These are phyloP conservation scores for Colletotrichum eremochloae DNA, from an alignment of 2,329 filamentous ascomycete species.

Conservation along the genomic window DNA sequence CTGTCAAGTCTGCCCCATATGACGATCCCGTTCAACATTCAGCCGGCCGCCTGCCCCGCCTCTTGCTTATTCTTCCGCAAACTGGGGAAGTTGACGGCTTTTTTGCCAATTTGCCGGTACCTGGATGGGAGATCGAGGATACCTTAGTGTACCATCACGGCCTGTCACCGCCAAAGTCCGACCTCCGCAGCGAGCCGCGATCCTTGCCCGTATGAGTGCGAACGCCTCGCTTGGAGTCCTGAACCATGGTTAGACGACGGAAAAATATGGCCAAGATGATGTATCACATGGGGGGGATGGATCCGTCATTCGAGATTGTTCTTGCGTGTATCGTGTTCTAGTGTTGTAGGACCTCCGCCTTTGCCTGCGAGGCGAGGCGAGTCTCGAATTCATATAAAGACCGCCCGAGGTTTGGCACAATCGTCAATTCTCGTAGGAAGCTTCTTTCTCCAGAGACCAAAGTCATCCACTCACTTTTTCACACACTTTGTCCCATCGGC, in stretches of 20 bases:
- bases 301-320: not conserved
- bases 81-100: not conserved
- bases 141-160: constrained; percentile 1
- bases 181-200: not conserved
- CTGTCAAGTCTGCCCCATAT: not conserved
- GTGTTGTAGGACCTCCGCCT: not conserved
- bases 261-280: not conserved
- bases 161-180: not conserved
- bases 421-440: not conserved
- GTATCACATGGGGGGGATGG: not conserved
- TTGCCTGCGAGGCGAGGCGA: no score
- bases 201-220: not conserved
- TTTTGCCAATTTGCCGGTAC: not conserved
- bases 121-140: not conserved
- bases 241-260: not conserved
- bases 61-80: constrained; percentile 11
- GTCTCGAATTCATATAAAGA: constrained; percentile 2
- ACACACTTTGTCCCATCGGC: not conserved
- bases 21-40: constrained; percentile 7
- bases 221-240: not conserved
- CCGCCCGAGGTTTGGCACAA: not conserved
- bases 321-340: not conserved
- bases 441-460: not conserved
- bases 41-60: constrained; percentile 11
- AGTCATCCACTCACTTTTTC: not conserved